Conservation (phyloP, 768 basidiomycete genomes). For the Rhodotorula graminis region DNA sequence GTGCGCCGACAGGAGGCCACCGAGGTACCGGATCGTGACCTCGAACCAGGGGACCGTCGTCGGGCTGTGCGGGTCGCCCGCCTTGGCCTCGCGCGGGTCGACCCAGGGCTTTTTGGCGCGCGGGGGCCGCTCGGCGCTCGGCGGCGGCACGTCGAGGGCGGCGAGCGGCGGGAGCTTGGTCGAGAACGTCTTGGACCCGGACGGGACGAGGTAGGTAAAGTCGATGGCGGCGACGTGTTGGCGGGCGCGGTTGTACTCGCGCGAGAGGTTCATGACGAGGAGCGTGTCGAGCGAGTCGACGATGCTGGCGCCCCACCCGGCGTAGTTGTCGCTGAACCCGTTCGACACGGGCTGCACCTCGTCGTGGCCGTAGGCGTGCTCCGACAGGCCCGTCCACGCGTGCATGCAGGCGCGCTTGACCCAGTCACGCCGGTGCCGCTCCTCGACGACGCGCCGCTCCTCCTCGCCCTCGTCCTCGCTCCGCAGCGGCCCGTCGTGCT, state of each 20-base stretch:
- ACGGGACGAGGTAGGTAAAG: conserved; percentile 40
- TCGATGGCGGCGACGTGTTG: conserved; percentile 44
- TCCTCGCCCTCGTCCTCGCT: conserved; percentile 28
- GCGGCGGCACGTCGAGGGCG: not conserved
- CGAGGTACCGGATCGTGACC: conserved; percentile 51
- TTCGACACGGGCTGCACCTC: conserved; percentile 40
- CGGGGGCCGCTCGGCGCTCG: not conserved
- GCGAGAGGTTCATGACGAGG: conserved; percentile 42
- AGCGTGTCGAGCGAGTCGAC: conserved; percentile 44
- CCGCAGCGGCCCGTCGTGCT: conserved; percentile 13
- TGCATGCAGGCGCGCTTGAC: conserved; percentile 42
- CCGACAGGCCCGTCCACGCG: conserved; percentile 42
- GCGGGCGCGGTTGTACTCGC: conserved; percentile 44
- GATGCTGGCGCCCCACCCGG: conserved; percentile 44
- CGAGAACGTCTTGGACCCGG: conserved; percentile 16
- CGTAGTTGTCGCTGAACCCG: conserved; percentile 36
- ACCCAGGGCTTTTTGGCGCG: not conserved
- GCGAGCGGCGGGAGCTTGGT: conserved; percentile 10
- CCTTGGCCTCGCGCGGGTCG: not conserved
- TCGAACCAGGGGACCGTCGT: conserved; percentile 47
- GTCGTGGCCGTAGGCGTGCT: conserved; percentile 42
- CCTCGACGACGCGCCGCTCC: conserved; percentile 39
- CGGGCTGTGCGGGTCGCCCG: conserved; percentile 2
- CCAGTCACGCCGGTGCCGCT: conserved; percentile 43
- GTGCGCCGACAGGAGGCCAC: conserved; percentile 49